These are phyloP conservation scores for Talaromyces sp. DNA, from an alignment of 2,329 filamentous ascomycete species.

Conservation along the genomic window DNA sequence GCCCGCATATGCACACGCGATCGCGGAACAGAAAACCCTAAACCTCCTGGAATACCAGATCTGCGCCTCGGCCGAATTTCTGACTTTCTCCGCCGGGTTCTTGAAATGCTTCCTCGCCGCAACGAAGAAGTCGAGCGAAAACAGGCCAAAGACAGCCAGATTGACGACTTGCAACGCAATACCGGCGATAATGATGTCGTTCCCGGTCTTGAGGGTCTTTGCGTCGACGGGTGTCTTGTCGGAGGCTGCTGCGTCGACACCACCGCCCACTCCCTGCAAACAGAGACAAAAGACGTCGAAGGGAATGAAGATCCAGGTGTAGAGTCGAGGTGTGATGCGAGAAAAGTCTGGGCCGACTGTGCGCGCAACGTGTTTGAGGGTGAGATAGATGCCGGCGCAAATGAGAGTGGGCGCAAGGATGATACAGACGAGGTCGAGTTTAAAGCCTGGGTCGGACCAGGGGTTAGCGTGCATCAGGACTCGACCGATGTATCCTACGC, in stretches of 20 bases:
- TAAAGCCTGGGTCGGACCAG: constrained; percentile 44
- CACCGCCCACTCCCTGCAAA: constrained; percentile 51
- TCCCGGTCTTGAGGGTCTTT: constrained; percentile 16
- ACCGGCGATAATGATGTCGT: constrained; percentile 41
- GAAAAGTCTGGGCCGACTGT: constrained; percentile 46
- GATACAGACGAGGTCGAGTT: constrained; percentile 39
- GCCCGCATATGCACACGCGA: constrained; percentile 20
- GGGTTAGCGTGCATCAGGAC: constrained; percentile 48
- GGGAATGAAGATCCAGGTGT: constrained; percentile 53
- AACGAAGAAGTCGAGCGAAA: constrained; percentile 26
- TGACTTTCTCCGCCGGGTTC: background rate
- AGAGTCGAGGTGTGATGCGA: constrained; percentile 42
- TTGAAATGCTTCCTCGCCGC: constrained; percentile 17
- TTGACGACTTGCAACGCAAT: constrained; percentile 39
- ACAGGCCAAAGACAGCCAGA: constrained; percentile 29
- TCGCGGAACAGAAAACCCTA: constrained; percentile 22
- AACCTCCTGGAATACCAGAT: constrained; percentile 22
- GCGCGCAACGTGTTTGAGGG: constrained; percentile 57
- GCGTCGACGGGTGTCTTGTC: constrained; percentile 16
- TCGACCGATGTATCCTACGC: constrained; percentile 46
- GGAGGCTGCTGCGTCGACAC: constrained; percentile 47
- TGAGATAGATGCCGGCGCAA: constrained; percentile 62
- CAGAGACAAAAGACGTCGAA: constrained; percentile 52
- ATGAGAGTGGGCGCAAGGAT: constrained; percentile 46
- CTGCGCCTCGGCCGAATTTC: constrained; percentile 6